Base-by-base conservation (phyloP, 306 rosid genomes). In the Hylodesmum podocarpum region DNA sequence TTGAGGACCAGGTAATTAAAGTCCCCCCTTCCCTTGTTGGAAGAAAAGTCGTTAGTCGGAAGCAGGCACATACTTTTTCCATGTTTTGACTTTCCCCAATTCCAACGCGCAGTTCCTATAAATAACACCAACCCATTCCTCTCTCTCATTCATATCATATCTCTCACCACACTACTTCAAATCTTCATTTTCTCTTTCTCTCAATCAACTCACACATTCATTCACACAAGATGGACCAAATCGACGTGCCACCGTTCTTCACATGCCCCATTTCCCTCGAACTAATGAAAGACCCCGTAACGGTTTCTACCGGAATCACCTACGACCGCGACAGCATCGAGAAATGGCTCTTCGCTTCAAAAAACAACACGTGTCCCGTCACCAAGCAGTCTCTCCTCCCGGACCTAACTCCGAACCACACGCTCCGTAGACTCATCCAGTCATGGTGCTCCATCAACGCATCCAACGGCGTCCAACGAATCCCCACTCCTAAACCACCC, bases 281-380 rank as follows among this genome's bases (percentile, higher is more conserved):
- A 22, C 82, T 92, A 80, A 95, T 95, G 98, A 92, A 90, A 28
- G 98, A 95, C 40, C 98, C 98, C 0, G 97, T 92, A 4, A 90
- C 87, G 0, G 80, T 92, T 40, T 75, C 91, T 13, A 85, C 96
- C 0, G 98, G 98, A 3, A 90, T 92, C 36, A 90, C 97, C 75
- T 95, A 95, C 79, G 97, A 92, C 66, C 77, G 98, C 2, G 84
- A 85, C 27, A 85, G 86, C 83, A 95, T 95, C 27, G 97, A 95
- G 79, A 90, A 87, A 67, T 95, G 98, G 98, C 73, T 95, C 7
- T 89, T 84, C 68, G 79, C 87, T 0, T 18, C 27, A 34, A 83
- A 84, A 4, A 86, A 86, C 78, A 44, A 55, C 13, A 81, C 89
- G 5, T 95, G 98, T 51, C 98, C 98, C 0, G 90, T 88, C 12